Evolutionary conservation across 2,329 filamentous ascomycete species (phyloP).

Genomic region (Parasarocladium wereldwijsianum): DNA sequence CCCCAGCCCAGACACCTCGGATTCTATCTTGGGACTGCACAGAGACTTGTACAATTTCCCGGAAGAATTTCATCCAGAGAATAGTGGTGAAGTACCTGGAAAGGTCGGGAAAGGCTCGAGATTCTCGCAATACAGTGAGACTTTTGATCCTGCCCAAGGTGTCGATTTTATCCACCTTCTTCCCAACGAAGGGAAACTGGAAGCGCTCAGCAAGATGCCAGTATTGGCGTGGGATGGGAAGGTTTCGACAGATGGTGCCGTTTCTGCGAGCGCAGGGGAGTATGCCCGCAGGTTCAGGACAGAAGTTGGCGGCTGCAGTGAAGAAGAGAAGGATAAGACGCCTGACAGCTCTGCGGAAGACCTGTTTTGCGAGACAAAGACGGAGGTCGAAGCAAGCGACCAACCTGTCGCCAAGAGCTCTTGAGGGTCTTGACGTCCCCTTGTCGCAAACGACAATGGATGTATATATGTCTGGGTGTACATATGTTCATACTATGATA

Average conservation of each 20-base stretch:
- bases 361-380: constrained; percentile 43
- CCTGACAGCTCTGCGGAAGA: constrained; percentile 33
- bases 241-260: constrained; percentile 19
- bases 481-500: too few relatives aligned
- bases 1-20: constrained; percentile 43
- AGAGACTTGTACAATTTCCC: constrained; percentile 58
- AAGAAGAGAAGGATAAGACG: constrained; percentile 13
- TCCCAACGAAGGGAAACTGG: constrained; percentile 26
- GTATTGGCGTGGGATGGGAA: constrained; percentile 51
- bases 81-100: constrained; percentile 7
- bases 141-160: constrained; percentile 27
- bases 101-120: constrained; percentile 6
- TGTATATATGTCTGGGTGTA: too few relatives aligned
- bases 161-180: constrained; percentile 33
- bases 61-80: constrained; percentile 43
- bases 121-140: constrained; percentile 7
- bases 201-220: constrained; percentile 33
- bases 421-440: too few relatives aligned
- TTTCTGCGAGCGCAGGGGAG: constrained; percentile 28
- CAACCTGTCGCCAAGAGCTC: too few relatives aligned
- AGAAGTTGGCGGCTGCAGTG: constrained; percentile 52
- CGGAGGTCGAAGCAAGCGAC: constrained; percentile 16
- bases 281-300: constrained; percentile 46
- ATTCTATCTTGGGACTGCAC: constrained; percentile 57
- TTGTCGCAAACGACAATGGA: too few relatives aligned